Evolutionary conservation across 495 filamentous ascomycete species (phyloP).

Genomic region (Hypoxylon subgilvum): DNA sequence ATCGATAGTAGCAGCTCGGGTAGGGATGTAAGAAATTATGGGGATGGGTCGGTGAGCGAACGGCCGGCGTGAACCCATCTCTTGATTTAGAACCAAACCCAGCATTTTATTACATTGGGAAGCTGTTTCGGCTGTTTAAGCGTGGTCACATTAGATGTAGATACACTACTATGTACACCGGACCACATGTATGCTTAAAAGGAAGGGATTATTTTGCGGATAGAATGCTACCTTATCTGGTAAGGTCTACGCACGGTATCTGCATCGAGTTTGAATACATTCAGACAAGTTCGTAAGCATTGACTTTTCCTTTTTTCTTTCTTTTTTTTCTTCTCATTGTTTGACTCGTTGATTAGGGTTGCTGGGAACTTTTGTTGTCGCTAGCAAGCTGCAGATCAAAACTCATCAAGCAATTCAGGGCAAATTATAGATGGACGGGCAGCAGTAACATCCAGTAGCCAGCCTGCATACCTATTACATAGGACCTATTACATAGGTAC

Average conservation of each 20-base stretch:
- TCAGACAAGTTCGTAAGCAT: background rate
- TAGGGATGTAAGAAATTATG: conserved; percentile 29
- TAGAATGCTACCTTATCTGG: conserved; percentile 7
- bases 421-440: conserved; percentile 1
- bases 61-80: conserved; percentile 17
- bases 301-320: too few species aligned
- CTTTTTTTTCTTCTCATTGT: background rate
- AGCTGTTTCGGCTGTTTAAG: conserved; percentile 23
- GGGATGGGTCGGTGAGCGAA: conserved; percentile 21
- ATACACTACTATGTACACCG: too few species aligned
- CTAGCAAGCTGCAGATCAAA: conserved; percentile 7
- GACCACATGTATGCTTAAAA: too few species aligned
- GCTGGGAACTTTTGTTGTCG: background rate
- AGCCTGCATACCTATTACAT: too few species aligned
- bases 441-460: too few species aligned
- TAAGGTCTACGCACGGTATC: background rate
- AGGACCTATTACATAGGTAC: too few species aligned
- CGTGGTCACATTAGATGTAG: conserved; percentile 7
- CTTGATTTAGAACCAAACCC: background rate
- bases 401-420: background rate
- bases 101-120: conserved; percentile 7
- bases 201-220: conserved; percentile 10
- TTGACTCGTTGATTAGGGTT: conserved; percentile 8
- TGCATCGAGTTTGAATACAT: background rate
- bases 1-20: conserved; percentile 20